Conservation (phyloP, 1,284 basidiomycete genomes). For the Exobasidium cylindrosporum region DNA sequence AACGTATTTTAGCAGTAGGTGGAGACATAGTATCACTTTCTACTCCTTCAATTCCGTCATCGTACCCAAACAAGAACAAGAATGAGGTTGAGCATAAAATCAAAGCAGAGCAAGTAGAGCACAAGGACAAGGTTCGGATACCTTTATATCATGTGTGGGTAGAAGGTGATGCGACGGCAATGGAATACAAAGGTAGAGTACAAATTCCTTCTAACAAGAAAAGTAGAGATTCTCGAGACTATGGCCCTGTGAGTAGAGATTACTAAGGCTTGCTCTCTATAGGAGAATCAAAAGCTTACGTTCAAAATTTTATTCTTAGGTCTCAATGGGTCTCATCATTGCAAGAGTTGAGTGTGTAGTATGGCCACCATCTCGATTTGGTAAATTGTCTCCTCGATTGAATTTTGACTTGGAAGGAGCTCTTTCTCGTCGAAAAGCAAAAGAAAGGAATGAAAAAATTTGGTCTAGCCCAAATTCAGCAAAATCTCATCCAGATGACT, state of each 20-base stretch:
- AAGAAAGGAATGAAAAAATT: neutral
- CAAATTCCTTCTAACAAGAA: conserved; percentile 10
- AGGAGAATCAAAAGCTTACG: no score
- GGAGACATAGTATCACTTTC: conserved; percentile 58
- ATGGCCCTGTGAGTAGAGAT: conserved; percentile 57
- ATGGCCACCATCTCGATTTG: conserved; percentile 56
- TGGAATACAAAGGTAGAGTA: conserved; percentile 21
- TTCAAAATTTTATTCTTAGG: neutral
- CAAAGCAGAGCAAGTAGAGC: conserved; percentile 4
- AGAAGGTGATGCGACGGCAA: conserved; percentile 58
- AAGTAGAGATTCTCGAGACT: conserved; percentile 58
- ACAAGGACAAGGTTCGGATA: conserved; percentile 33
- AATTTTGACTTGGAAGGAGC: conserved; percentile 1
- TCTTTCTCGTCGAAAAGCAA: neutral
- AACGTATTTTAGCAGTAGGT: conserved; percentile 61
- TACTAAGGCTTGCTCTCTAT: no score
- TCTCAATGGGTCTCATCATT: conserved; percentile 58
- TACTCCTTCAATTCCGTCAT: conserved; percentile 37
- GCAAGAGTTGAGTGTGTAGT: conserved; percentile 57
- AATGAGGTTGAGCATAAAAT: neutral
- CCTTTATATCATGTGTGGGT: conserved; percentile 58
- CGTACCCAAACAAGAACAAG: no score
- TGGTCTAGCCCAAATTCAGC: neutral
- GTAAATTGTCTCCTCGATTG: conserved; percentile 25
- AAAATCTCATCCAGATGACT: conserved; percentile 27